Percentiles rank a stretch among this genome's conserved stretches.
These are phyloP conservation scores for Sphagnum magellanicum DNA, from an alignment of 228 moss, liverwort and hornwort species.

Conservation along the genomic window DNA sequence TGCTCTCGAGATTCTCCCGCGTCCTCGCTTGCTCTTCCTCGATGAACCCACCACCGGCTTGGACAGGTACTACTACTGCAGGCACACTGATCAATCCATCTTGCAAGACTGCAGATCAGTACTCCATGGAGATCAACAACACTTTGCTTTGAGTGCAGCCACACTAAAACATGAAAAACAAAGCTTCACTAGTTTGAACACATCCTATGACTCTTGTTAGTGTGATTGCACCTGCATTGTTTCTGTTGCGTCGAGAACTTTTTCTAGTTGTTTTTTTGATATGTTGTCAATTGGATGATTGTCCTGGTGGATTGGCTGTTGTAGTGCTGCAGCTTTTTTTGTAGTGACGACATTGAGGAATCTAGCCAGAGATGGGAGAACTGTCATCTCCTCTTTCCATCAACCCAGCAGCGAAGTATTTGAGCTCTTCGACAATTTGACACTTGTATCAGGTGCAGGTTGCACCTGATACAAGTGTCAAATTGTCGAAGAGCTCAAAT, in stretches of 20 bases:
- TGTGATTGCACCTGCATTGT: too few species aligned
- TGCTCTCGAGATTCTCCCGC: constrained; percentile 55
- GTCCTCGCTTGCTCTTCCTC: constrained; percentile 51
- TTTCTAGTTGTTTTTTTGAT: neutral
- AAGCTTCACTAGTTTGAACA: too few species aligned
- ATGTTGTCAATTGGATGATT: neutral
- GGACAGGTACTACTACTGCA: constrained; percentile 26
- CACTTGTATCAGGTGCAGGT: constrained; percentile 44
- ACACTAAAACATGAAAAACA: too few species aligned
- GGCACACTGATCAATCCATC: neutral
- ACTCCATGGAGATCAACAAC: too few species aligned
- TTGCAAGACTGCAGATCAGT: too few species aligned
- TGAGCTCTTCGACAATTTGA: constrained; percentile 49
- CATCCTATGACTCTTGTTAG: too few species aligned
- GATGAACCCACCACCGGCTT: constrained; percentile 63
- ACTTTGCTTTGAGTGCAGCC: too few species aligned
- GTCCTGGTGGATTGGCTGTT: neutral
- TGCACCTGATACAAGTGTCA: constrained; percentile 44
- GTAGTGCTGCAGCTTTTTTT: constrained; percentile 60
- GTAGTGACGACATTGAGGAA: constrained; percentile 51
- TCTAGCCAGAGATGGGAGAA: constrained; percentile 53
- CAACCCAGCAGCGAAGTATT: constrained; percentile 69
- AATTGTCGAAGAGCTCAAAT: constrained; percentile 58
- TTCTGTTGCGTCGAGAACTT: too few species aligned
- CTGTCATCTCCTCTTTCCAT: constrained; percentile 59